Evolutionary conservation across 371 early-diverging fungal genomes (phyloP).

Genomic region (Mycotypha africana): DNA sequence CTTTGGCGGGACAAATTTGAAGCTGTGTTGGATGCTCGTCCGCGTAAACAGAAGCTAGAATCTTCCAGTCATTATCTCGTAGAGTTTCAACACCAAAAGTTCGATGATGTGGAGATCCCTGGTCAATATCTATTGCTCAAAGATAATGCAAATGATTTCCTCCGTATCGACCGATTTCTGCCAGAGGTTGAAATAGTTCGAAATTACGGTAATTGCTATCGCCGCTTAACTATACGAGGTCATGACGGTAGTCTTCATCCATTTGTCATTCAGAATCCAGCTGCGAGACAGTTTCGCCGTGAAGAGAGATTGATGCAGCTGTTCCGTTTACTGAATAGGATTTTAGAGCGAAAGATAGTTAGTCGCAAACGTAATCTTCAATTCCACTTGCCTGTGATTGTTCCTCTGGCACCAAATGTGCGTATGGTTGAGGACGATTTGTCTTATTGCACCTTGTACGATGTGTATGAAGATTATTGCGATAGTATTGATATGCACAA

Average conservation of each 20-base stretch:
- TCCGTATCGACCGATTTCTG: slow-evolving; percentile 90
- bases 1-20: slow-evolving; percentile 90
- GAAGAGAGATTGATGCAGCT: slow-evolving; percentile 94
- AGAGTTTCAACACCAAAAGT: slow-evolving; percentile 96
- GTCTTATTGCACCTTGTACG: slow-evolving; percentile 76
- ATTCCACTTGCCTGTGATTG: slow-evolving; percentile 88
- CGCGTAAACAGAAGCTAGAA: slow-evolving; percentile 76
- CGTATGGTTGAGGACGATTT: slow-evolving; percentile 91
- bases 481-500: slow-evolving; percentile 57
- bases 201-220: slow-evolving; percentile 65
- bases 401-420: slow-evolving; percentile 88
- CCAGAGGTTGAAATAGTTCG: slow-evolving; percentile 81
- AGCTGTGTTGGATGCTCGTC: slow-evolving; percentile 73
- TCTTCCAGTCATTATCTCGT: slow-evolving; percentile 85
- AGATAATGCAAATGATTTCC: slow-evolving; percentile 86
- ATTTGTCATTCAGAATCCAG: slow-evolving; percentile 90
- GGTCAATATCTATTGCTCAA: slow-evolving; percentile 89
- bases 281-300: slow-evolving; percentile 77
- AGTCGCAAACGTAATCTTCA: slow-evolving; percentile 71
- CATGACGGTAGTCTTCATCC: slow-evolving; percentile 86
- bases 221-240: slow-evolving; percentile 83
- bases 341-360: slow-evolving; percentile 74
- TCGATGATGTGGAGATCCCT: slow-evolving; percentile 96
- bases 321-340: slow-evolving; percentile 82
- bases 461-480: slow-evolving; percentile 84